Evolutionary conservation across 1,284 basidiomycete species (phyloP), one percentile per base, ranked within the genome.

Genomic region (Malassezia dermatis): DNA sequence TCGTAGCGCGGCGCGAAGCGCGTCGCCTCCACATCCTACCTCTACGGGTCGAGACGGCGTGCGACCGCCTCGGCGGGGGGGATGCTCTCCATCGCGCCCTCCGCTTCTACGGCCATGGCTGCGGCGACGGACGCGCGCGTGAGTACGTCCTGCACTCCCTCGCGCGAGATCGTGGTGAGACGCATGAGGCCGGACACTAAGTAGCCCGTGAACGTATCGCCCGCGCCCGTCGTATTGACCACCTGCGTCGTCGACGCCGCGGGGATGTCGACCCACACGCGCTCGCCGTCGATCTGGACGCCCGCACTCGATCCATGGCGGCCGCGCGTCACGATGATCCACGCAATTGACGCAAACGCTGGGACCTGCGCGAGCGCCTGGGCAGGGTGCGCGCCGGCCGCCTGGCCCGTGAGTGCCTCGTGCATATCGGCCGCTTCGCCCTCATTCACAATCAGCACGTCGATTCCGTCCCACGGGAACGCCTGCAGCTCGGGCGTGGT

Each of bases 391-490:
- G 47, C 56, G 13, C 34, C 13, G 6, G 23, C 52, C 19, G 12
- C 23, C 8, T 19, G 45, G 15, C 45, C 48, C 1, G 48, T 27
- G 19, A 73, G 56, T 3, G 66, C 67, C 8, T 40, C 40, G 11
- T 76, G 56, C 2, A 78, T 61, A 17, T 73, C 70, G 8, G 58
- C 50, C 4, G 69, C 74, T 59, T 81, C 80, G 19, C 79, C 80
- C 57, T 80, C 77, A 61, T 82, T 82, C 34, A 82, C 77, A 24
- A 81, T 72, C 21, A 81, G 70, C 75, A 79, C 80, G 27, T 76
- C 74, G 8, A 81, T 63, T 17, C 61, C 43, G 0, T 51, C 48
- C 80, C 80, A 81, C 0, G 76, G 76, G 62, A 81, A 80, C 0
- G 61, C 42, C 5, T 64, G 62, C 15, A 81, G 71, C 53, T 80